Evolutionary conservation across 2,329 filamentous ascomycete species (phyloP), one percentile per base, ranked within the genome.

Genomic region (Colletotrichum gloeosporioides): DNA sequence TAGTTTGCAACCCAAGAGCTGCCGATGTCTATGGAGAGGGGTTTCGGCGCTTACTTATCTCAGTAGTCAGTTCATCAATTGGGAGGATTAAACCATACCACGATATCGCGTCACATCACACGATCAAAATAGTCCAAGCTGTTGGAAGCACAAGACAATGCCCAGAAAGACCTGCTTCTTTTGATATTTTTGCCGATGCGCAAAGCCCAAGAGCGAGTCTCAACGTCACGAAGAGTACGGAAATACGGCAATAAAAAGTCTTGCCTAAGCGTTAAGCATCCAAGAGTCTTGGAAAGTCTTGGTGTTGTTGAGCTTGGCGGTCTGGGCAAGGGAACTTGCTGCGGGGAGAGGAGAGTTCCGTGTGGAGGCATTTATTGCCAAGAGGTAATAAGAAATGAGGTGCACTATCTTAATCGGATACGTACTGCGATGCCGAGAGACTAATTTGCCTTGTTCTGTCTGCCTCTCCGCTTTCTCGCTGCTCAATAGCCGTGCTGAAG

Each of bases 351-450:
- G 31, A 12, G 7, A 22, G 5, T 64, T 39, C 32, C n/a, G 7
- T 36, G 31, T 22, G 67, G 44, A 29, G 65, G 66, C 32, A 69
- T 73, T 71, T 39, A 72, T 72, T 36, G 73, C 73, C 73, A 72
- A 72, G 73, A 34, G 53, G 25, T 25, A 34, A 67, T 29, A 66
- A 39, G 62, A 72, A 72, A 63, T 72, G 39, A 67, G 62, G 22
- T 61, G 36, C 36, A 36, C 36, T 36, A 61, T 69, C 34, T 62
- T 18, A 59, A 29, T 27, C 55, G 31, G 36, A 69, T 27, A 59
- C 53, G 22, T 49, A 62, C 25, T 16, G 22, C 22, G 22, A 39
- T 36, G 67, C 67, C 67, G 55, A 69, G 67, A 6, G 32, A 32
- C 49, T 61, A 71, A 10, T 12, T 31, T 69, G 22, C 29, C 34